Conservation (phyloP, 176 grass and related monocot species). For the Avena atlantica region DNA sequence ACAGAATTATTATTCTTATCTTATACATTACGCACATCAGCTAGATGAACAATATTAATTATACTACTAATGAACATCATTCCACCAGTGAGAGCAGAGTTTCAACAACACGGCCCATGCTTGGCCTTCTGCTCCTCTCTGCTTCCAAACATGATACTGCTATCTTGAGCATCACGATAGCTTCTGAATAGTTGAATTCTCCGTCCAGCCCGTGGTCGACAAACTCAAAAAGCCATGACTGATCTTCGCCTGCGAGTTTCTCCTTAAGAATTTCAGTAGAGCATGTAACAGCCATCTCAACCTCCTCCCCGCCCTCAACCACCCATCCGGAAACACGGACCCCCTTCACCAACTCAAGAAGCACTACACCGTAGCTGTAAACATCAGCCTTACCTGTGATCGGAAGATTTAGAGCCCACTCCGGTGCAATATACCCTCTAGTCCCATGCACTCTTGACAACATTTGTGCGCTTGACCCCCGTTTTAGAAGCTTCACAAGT, state of each 20-base stretch:
- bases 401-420: slow-evolving; percentile 64
- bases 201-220: slow-evolving; percentile 43
- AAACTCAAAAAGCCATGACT: slow-evolving; percentile 49
- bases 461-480: background rate
- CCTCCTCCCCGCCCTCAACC: slow-evolving; percentile 23
- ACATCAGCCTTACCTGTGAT: slow-evolving; percentile 62
- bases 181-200: slow-evolving; percentile 47
- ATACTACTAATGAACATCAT: background rate
- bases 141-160: slow-evolving; percentile 54
- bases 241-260: slow-evolving; percentile 42
- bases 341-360: slow-evolving; percentile 63
- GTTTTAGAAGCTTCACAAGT: slow-evolving; percentile 49
- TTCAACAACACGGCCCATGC: too few relatives aligned
- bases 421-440: slow-evolving; percentile 72
- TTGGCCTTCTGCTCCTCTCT: slow-evolving; percentile 47
- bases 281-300: slow-evolving; percentile 21
- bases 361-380: slow-evolving; percentile 61
- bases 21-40: too few relatives aligned
- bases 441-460: slow-evolving; percentile 56
- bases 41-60: too few relatives aligned
- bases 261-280: slow-evolving; percentile 29
- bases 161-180: slow-evolving; percentile 41
- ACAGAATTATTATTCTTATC: too few relatives aligned
- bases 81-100: slow-evolving; percentile 35
- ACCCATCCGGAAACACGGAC: slow-evolving; percentile 42